phyloP scores from a whole-genome alignment of 257 asterid genomes.

The Lycium barbarum region DNA sequence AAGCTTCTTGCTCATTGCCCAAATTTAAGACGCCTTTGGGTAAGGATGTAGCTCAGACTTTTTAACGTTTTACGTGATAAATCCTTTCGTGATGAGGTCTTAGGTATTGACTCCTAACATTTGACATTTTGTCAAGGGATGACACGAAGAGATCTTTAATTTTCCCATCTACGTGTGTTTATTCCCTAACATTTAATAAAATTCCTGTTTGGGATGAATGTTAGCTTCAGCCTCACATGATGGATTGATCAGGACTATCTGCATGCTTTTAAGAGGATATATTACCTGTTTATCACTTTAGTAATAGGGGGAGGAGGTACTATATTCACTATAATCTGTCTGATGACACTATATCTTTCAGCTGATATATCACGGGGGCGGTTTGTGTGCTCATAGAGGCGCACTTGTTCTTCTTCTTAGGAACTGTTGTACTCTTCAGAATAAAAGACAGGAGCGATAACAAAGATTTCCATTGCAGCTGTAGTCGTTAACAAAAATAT shows the following conservation, averaged over 20 bases:
- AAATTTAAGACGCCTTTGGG: conserved; percentile 84
- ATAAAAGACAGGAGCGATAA: not conserved
- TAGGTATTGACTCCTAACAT: conserved; percentile 20
- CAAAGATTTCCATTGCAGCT: not conserved
- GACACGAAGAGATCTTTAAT: not conserved
- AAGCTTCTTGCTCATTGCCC: conserved; percentile 73
- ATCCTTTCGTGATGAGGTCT: conserved; percentile 11
- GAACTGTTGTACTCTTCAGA: not conserved
- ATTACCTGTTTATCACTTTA: not conserved
- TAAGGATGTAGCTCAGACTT: conserved; percentile 43
- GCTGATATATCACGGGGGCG: not conserved
- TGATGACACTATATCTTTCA: not conserved
- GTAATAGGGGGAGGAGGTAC: not conserved
- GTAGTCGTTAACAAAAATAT: not conserved
- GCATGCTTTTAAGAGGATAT: not conserved
- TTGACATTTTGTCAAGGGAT: not conserved
- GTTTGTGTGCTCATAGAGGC: not conserved
- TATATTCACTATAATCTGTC: not conserved
- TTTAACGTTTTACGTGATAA: conserved; percentile 24
- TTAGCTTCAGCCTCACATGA: conserved; percentile 8
- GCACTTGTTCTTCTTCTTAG: not conserved
- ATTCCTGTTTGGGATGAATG: not conserved
- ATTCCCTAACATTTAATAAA: not conserved
- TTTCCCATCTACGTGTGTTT: not conserved
- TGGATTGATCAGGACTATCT: conserved; percentile 5